Base-by-base conservation (phyloP, 148 eudicot species). In the Camellia granthamiana region DNA sequence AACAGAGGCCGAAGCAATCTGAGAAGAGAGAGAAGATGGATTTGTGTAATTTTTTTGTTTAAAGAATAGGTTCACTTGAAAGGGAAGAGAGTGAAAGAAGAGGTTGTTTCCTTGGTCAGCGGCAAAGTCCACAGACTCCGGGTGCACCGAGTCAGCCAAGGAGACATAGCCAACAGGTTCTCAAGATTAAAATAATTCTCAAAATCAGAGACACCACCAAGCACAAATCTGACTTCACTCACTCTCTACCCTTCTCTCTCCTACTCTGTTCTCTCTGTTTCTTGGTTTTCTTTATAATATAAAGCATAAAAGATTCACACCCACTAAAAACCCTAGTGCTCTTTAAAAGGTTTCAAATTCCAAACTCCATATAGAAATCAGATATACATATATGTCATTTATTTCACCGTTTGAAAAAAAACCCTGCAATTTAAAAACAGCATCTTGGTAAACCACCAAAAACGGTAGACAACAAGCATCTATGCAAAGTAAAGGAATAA, bases 101-200 rank as follows among this genome's bases (percentile, higher is more conserved):
- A 82, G 83, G 77, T 19, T 91, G 93, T 91, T 89, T 86, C 91
- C 96, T 79, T 87, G 86, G 82, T 78, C 81, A 83, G 87, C 79
- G 84, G 93, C 97, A 91, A 84, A 87, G 88, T 89, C 90, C 97
- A 86, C 83, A 72, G 81, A 88, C 86, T 67, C 75, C 90, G 95
- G 93, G 79, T 59, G n/a, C 55, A 81, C 82, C 86, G 69, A 84
- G 86, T 81, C 84, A 90, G 82, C 91, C 67, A 4, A 88, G 92
- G 90, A 86, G 91, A 93, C 97, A 91, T 75, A 78, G 72, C 82
- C 87, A 87, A 84, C 95, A 86, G 91, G 81, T 81, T 80, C 79
- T 77, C 19, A 81, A 81, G 68, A 88, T 83, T 90, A 89, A 87
- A 89, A 82, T 81, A 80, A 88, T 78, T 82, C 51, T 75, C 71